These are phyloP conservation scores for Cercospora sojina DNA, from an alignment of 2,329 filamentous ascomycete genomes.

Conservation along the genomic window DNA sequence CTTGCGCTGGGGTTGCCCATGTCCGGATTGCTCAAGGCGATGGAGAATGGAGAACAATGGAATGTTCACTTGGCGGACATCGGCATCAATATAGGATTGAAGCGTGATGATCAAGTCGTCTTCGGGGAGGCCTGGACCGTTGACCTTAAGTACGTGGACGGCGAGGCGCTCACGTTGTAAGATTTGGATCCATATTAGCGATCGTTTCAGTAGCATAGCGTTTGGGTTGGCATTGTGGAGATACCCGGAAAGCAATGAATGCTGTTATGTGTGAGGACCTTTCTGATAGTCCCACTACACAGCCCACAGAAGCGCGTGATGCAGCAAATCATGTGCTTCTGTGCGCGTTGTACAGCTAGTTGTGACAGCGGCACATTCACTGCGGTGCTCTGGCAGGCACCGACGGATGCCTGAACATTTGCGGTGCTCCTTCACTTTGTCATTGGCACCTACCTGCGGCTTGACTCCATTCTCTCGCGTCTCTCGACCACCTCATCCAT, in stretches of 20 bases:
- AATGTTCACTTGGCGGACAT: slow-evolving; percentile 78
- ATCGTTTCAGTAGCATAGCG: slow-evolving; percentile 9
- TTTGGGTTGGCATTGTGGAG: neutral
- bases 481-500: neutral
- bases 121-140: slow-evolving; percentile 88
- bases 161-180: slow-evolving; percentile 1
- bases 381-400: neutral
- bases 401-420: neutral
- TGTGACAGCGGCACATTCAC: neutral
- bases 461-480: neutral
- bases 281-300: neutral
- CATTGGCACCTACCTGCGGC: neutral
- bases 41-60: slow-evolving; percentile 68
- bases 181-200: neutral
- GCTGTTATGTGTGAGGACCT: neutral
- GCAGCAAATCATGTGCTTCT: neutral
- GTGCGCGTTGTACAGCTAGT: neutral
- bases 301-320: neutral
- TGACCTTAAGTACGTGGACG: slow-evolving; percentile 38
- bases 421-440: slow-evolving; percentile 2
- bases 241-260: slow-evolving; percentile 5
- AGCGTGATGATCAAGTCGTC: slow-evolving; percentile 77
- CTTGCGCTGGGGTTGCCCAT: slow-evolving; percentile 86
- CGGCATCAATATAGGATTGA: slow-evolving; percentile 81
- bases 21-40: slow-evolving; percentile 74